Percentiles rank a stretch among this genome's conserved stretches.
These are phyloP conservation scores for Lodderomyces oxycetoniae DNA, from an alignment of 1,139 yeast genomes.

Conservation along the genomic window DNA sequence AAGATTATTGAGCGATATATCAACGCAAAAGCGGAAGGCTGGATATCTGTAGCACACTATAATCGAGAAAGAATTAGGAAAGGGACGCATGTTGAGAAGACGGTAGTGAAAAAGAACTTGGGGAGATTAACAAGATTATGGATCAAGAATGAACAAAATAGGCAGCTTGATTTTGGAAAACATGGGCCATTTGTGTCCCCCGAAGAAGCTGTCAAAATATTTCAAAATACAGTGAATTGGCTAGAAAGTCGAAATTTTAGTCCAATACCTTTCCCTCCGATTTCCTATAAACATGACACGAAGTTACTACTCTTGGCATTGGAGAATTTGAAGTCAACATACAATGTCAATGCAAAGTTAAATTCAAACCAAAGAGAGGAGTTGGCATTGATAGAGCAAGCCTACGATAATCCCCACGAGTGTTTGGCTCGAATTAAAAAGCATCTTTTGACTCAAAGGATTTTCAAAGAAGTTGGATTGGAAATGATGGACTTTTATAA, in stretches of 20 bases:
- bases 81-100: constrained; percentile 90
- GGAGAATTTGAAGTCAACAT: constrained; percentile 81
- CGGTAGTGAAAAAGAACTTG: constrained; percentile 86
- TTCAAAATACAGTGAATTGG: constrained; percentile 89
- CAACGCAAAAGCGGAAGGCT: constrained; percentile 94
- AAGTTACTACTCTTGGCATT: constrained; percentile 83
- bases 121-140: constrained; percentile 90
- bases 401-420: constrained; percentile 95
- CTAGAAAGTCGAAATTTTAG: constrained; percentile 78
- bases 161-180: constrained; percentile 74
- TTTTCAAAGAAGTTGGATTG: constrained; percentile 81
- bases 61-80: constrained; percentile 83
- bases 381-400: constrained; percentile 88
- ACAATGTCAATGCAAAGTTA: constrained; percentile 75
- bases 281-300: constrained; percentile 89
- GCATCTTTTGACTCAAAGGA: constrained; percentile 79
- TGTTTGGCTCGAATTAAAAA: constrained; percentile 81
- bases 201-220: constrained; percentile 82
- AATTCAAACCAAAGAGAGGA: constrained; percentile 91
- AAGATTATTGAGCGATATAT: constrained; percentile 83
- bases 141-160: constrained; percentile 87
- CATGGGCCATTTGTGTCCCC: constrained; percentile 88
- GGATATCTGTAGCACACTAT: constrained; percentile 91
- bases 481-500: constrained; percentile 93
- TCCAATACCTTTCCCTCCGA: constrained; percentile 92